Evolutionary conservation across 1,139 yeast species (phyloP).

Genomic region (Hyphopichia wangnamkhiaoensis): DNA sequence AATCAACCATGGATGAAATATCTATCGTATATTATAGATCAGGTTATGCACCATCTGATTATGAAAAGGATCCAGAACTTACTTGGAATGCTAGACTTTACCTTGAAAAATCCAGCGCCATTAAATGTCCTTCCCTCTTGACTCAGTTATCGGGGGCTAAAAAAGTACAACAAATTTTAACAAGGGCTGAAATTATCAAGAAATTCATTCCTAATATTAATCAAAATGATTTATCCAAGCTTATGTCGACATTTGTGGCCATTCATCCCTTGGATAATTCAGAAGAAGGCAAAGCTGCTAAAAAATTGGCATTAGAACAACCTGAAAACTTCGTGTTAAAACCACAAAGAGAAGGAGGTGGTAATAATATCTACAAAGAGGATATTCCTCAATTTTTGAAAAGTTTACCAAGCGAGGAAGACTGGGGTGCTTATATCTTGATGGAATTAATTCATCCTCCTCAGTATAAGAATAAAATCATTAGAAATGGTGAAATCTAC

Average conservation of each 20-base stretch:
- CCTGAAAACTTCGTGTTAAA: constrained; percentile 81
- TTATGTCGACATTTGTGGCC: constrained; percentile 72
- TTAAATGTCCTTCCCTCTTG: constrained; percentile 86
- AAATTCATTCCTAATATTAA: constrained; percentile 43
- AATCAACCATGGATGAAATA: constrained; percentile 64
- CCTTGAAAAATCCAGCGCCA: constrained; percentile 75
- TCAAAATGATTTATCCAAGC: constrained; percentile 24
- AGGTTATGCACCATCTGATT: constrained; percentile 83
- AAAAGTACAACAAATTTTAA: constrained; percentile 85
- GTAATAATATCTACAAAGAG: constrained; percentile 84
- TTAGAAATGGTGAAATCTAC: constrained; percentile 63
- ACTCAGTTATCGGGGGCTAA: constrained; percentile 93
- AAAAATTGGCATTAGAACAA: constrained; percentile 61
- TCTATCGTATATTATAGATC: constrained; percentile 89
- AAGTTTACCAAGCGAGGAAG: constrained; percentile 53
- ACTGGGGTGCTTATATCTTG: constrained; percentile 89
- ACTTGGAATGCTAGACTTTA: constrained; percentile 78
- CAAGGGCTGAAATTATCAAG: constrained; percentile 50
- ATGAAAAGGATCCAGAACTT: constrained; percentile 45
- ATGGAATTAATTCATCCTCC: constrained; percentile 93
- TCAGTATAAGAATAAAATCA: constrained; percentile 61
- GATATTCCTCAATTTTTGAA: constrained; percentile 76
- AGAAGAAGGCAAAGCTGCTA: constrained; percentile 62
- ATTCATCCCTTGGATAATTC: constrained; percentile 84
- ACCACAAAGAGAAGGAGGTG: constrained; percentile 97